Evolutionary conservation across 2,329 filamentous ascomycete genomes (phyloP).

Genomic region (Pyrenophora teres): DNA sequence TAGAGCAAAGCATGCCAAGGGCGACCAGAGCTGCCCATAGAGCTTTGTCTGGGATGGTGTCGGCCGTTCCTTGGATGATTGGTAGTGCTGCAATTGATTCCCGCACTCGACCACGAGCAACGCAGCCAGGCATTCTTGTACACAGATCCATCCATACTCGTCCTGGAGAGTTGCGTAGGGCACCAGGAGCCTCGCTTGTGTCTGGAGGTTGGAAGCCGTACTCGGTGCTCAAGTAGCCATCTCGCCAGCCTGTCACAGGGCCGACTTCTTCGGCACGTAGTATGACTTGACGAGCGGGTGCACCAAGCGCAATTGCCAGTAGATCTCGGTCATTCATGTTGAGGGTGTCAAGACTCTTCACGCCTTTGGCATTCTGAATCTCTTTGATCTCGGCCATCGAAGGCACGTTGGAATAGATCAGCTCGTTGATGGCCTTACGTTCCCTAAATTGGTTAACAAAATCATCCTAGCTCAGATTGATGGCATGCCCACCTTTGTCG

Average conservation of each 20-base stretch:
- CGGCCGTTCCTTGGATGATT: constrained; percentile 55
- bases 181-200: constrained; percentile 56
- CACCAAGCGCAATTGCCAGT: constrained; percentile 58
- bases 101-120: constrained; percentile 56
- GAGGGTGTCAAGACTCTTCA: constrained; percentile 56
- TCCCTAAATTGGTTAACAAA: constrained; percentile 19
- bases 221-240: constrained; percentile 58
- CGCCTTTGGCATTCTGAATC: constrained; percentile 34
- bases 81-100: constrained; percentile 57
- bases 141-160: constrained; percentile 61
- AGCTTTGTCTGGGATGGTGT: constrained; percentile 58
- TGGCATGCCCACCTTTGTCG: constrained; percentile 24
- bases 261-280: constrained; percentile 60
- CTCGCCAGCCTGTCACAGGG: constrained; percentile 57
- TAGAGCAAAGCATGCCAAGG: constrained; percentile 60
- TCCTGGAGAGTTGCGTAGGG: constrained; percentile 55
- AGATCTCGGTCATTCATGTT: constrained; percentile 56
- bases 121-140: constrained; percentile 59
- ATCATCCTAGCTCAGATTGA: neutral
- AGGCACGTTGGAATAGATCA: constrained; percentile 32
- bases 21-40: constrained; percentile 60
- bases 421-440: constrained; percentile 34
- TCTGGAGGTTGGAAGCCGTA: constrained; percentile 60
- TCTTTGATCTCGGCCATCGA: constrained; percentile 35
- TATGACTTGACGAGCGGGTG: constrained; percentile 60